phyloP scores from a whole-genome alignment of 2,329 filamentous ascomycete genomes.

The Myotisia sp. region DNA sequence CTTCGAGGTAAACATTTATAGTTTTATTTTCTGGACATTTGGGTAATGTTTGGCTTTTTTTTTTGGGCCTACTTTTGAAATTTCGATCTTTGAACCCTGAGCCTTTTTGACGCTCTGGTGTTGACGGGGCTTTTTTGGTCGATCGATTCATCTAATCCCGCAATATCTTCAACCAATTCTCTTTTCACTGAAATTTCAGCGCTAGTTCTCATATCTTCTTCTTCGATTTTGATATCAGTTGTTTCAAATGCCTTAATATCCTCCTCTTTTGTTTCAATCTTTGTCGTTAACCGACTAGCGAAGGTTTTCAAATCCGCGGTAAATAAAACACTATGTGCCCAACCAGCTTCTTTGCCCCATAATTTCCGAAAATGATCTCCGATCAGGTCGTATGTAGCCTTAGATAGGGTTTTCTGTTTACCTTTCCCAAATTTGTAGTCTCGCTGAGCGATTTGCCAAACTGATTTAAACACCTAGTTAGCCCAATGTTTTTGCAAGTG shows the following conservation, averaged over 20 bases:
- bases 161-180: constrained; percentile 6
- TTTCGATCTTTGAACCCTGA: constrained; percentile 5
- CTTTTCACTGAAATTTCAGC: constrained; percentile 9
- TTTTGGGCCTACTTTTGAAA: constrained; percentile 1
- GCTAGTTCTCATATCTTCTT: constrained; percentile 1
- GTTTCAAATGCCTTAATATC: constrained; percentile 1
- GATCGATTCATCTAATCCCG: background rate
- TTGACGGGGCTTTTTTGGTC: background rate
- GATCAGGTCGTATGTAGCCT: constrained; percentile 75
- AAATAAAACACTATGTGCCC: constrained; percentile 95
- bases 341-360: constrained; percentile 89
- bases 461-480: no score
- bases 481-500: constrained; percentile 4
- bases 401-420: constrained; percentile 73
- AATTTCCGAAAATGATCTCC: constrained; percentile 77
- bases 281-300: constrained; percentile 45
- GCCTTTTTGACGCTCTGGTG: constrained; percentile 9
- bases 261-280: constrained; percentile 21
- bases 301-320: constrained; percentile 83
- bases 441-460: constrained; percentile 94
- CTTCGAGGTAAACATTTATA: constrained; percentile 1
- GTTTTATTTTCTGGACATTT: background rate
- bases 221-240: background rate
- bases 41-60: background rate
- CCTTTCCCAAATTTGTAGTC: constrained; percentile 85